phyloP scores from a whole-genome alignment of 352 stramenopile species.

The Phytopythium mirpurense region DNA sequence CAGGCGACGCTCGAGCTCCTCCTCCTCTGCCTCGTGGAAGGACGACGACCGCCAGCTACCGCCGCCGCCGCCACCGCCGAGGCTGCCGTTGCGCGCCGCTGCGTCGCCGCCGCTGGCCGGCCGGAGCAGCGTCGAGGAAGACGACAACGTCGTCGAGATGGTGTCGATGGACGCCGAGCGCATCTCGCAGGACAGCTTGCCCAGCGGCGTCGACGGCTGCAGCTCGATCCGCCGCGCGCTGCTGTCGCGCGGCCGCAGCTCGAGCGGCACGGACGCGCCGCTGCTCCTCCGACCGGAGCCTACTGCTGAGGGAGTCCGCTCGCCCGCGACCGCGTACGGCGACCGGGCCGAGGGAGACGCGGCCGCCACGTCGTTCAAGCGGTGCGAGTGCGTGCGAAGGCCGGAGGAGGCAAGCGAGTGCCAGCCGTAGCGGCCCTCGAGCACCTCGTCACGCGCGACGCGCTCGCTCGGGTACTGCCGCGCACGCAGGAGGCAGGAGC shows the following conservation, averaged over 20 bases:
- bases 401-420: background rate
- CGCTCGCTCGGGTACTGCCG: conserved; percentile 15
- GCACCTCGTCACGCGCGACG: conserved; percentile 26
- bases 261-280: background rate
- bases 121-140: conserved; percentile 3
- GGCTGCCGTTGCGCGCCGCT: background rate
- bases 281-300: background rate
- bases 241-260: background rate
- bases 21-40: background rate
- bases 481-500: conserved; percentile 24
- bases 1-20: conserved; percentile 12
- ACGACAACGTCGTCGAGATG: conserved; percentile 6
- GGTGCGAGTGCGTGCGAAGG: background rate
- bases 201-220: conserved; percentile 2
- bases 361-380: background rate
- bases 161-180: conserved; percentile 5
- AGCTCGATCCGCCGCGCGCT: conserved; percentile 1
- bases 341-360: conserved; percentile 3
- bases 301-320: background rate
- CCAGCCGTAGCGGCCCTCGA: conserved; percentile 12
- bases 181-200: conserved; percentile 3
- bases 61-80: background rate
- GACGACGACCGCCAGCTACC: conserved; percentile 17
- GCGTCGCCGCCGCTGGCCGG: background rate
- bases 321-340: background rate